phyloP scores from a whole-genome alignment of 2,329 filamentous ascomycete genomes.

The Diaporthe citri region DNA sequence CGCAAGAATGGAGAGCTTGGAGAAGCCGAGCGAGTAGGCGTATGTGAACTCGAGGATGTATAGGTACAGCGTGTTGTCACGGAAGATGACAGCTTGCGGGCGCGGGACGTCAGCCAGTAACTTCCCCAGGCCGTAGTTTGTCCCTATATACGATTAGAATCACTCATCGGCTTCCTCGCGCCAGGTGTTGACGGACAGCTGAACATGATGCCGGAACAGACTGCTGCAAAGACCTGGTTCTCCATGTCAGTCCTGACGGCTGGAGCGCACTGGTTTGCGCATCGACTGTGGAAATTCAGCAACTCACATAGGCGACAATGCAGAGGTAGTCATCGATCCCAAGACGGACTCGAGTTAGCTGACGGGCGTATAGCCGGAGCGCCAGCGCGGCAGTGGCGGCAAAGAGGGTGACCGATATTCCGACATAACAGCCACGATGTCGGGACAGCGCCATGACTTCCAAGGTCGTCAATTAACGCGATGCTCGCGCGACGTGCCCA shows the following conservation, averaged over 20 bases:
- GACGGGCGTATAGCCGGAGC: conserved; percentile 9
- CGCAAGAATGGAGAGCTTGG: conserved; percentile 23
- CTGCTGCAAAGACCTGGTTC: neutral
- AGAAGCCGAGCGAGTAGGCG: conserved; percentile 27
- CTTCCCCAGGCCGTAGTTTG: conserved; percentile 7
- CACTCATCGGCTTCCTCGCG: neutral
- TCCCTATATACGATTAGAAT: neutral
- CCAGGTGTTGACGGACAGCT: neutral
- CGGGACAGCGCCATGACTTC: conserved; percentile 12
- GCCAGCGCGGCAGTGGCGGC: conserved; percentile 26
- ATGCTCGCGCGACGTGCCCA: neutral
- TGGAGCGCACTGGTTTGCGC: too few relatives aligned
- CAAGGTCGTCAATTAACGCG: neutral
- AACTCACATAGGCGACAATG: conserved; percentile 27
- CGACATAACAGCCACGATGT: conserved; percentile 29
- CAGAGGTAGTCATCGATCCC: conserved; percentile 24
- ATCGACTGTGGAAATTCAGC: too few relatives aligned
- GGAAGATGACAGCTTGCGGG: neutral
- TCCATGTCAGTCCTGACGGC: neutral
- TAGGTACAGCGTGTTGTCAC: neutral
- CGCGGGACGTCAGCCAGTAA: conserved; percentile 4
- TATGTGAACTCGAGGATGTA: conserved; percentile 32
- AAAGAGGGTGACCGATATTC: conserved; percentile 16
- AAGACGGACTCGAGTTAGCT: conserved; percentile 12
- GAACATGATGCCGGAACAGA: conserved; percentile 22